Conservation (phyloP, 371 early-diverging fungal genomes). For the Mortierella sp. region DNA sequence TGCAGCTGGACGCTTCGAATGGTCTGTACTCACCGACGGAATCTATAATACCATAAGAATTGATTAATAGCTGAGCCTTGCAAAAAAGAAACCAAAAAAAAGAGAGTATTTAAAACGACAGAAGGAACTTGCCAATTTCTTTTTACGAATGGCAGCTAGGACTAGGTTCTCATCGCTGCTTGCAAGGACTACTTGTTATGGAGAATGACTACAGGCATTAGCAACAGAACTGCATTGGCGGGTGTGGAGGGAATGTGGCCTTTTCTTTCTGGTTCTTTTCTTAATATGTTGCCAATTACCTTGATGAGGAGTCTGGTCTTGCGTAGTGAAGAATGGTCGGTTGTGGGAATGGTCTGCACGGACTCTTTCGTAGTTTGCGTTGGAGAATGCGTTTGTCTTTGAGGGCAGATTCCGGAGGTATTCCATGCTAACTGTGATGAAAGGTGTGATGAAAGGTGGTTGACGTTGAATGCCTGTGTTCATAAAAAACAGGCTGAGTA, state of each 20-base stretch:
- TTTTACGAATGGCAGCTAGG: conserved; percentile 41
- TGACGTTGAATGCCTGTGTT: neutral
- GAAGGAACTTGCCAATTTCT: conserved; percentile 12
- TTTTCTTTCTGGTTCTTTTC: no score
- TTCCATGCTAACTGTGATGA: conserved; percentile 16
- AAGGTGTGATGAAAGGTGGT: no score
- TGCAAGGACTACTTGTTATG: conserved; percentile 11
- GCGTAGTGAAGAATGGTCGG: conserved; percentile 40
- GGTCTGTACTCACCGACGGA: conserved; percentile 3
- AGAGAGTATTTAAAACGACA: neutral
- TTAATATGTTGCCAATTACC: conserved; percentile 1
- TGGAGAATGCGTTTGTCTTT: conserved; percentile 56
- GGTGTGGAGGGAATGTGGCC: no score
- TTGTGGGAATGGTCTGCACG: conserved; percentile 39
- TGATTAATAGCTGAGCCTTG: neutral
- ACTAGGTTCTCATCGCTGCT: conserved; percentile 49
- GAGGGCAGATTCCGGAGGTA: conserved; percentile 56
- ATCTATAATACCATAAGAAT: neutral
- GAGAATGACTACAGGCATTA: no score
- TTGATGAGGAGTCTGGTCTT: conserved; percentile 34
- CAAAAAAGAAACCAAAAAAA: no score
- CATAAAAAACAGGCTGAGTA: neutral
- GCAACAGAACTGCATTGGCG: no score
- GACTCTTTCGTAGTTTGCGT: conserved; percentile 57
- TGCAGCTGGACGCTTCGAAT: conserved; percentile 17